Conservation (phyloP, 257 asterid genomes). For the Solanum medicagineum region DNA sequence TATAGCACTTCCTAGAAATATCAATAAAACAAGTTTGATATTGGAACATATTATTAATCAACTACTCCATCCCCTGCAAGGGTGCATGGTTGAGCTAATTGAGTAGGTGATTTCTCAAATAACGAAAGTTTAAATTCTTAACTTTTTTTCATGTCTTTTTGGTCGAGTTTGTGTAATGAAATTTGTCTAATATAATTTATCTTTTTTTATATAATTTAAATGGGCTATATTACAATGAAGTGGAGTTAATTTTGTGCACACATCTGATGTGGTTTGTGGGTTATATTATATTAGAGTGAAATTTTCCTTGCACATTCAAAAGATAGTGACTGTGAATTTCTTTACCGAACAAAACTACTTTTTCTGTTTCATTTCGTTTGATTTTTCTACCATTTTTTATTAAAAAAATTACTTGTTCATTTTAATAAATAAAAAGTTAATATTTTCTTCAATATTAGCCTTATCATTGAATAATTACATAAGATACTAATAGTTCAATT, state of each 20-base stretch:
- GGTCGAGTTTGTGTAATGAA: background rate
- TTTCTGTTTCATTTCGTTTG: background rate
- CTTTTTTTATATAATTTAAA: no score
- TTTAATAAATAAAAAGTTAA: no score
- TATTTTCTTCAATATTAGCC: no score
- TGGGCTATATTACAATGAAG: no score
- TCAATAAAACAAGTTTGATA: background rate
- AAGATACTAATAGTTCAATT: no score
- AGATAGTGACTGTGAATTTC: no score
- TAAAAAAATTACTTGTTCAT: no score
- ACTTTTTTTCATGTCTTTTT: background rate
- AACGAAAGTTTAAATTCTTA: accelerated
- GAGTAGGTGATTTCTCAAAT: background rate
- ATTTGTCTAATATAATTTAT: no score
- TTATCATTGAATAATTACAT: no score
- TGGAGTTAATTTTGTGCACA: no score
- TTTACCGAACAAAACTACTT: background rate
- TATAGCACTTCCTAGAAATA: background rate
- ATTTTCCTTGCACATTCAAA: background rate
- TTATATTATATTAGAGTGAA: background rate
- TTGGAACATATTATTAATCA: background rate
- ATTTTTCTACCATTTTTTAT: no score
- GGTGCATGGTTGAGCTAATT: background rate
- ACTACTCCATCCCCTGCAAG: background rate
- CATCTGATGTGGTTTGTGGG: background rate